Base-by-base conservation (phyloP, 75 land plant genomes). In the Pinus albicaulis region DNA sequence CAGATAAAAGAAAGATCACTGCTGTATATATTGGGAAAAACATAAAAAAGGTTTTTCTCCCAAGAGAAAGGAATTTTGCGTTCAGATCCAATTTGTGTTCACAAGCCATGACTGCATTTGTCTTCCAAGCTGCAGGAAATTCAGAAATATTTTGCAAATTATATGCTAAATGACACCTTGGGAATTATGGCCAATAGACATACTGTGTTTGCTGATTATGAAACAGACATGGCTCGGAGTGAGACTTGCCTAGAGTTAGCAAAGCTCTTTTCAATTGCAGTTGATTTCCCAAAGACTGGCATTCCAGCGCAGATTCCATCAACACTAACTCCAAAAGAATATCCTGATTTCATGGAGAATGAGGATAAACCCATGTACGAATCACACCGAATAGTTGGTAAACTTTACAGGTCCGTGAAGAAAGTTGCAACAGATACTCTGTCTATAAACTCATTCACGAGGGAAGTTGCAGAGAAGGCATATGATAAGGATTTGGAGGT, bases 341-440 rank as follows among this genome's bases (percentile, higher is more conserved):
- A 87, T 76, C 99, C 99, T 23, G 99, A 97, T 55, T 97, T 94
- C 82, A 97, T 97, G 99, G 95, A 94, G 23, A 97, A 92, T 52
- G 82, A 73, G 0, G 85, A 92, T 83, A 90, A 90, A 76, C 75
- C 79, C 1, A 89, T 79, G 20, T 97, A 97, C 71, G 71, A 48
- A 56, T 97, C 99, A 3, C 28, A 80, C 12, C 76, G 86, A 64
- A 84, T 92, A 17, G 85, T 97, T 63, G 99, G 99, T 34, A 96
- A 92, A 73, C 98, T 96, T 23, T 96, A 76, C 78, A 84, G 99
- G 41, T 87, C 82, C 5, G 84, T 96, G 26, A 88, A 80, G 56
- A 83, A 80, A 17, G 71, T 76, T 4, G 25, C 80, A 14, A 76
- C 74, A 5, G 36, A 82, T 19, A 7, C 60, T 6, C 11, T 28